Evolutionary conservation across 1,139 yeast genomes (phyloP).

Genomic region (Suhomyces chickasaworum): DNA sequence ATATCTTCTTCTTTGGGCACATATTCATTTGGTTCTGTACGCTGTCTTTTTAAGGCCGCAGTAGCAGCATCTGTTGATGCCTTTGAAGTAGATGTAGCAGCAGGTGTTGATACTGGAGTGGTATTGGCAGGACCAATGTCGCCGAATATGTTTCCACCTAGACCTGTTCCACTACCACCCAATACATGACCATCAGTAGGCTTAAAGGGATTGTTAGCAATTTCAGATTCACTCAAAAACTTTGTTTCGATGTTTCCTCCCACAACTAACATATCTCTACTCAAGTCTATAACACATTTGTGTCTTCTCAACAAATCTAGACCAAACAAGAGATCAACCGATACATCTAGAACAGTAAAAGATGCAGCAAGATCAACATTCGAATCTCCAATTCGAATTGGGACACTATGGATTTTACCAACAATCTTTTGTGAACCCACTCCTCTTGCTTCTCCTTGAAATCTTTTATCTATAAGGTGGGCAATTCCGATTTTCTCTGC

Average conservation of each 20-base stretch:
- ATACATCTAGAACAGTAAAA: slow-evolving; percentile 77
- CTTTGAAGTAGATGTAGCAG: neutral
- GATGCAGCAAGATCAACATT: slow-evolving; percentile 66
- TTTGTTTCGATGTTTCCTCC: slow-evolving; percentile 69
- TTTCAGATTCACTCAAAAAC: slow-evolving; percentile 72
- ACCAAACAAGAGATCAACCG: slow-evolving; percentile 68
- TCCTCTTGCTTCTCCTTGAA: slow-evolving; percentile 82
- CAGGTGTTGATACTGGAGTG: slow-evolving; percentile 15
- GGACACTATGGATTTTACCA: slow-evolving; percentile 90
- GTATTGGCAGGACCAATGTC: slow-evolving; percentile 19
- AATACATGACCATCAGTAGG: slow-evolving; percentile 7
- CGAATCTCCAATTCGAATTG: slow-evolving; percentile 69
- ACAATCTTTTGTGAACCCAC: slow-evolving; percentile 80
- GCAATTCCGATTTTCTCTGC: slow-evolving; percentile 74
- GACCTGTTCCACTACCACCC: slow-evolving; percentile 16
- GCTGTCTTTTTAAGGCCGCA: slow-evolving; percentile 32
- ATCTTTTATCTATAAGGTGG: slow-evolving; percentile 78
- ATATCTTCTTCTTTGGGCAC: slow-evolving; percentile 46
- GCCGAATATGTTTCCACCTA: slow-evolving; percentile 43
- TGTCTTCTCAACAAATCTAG: slow-evolving; percentile 86
- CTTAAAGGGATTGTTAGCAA: neutral
- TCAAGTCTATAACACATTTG: slow-evolving; percentile 78
- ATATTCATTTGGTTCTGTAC: slow-evolving; percentile 1
- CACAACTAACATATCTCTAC: slow-evolving; percentile 63
- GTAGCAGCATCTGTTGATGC: slow-evolving; percentile 25